Evolutionary conservation across 352 stramenopile genomes (phyloP).

Genomic region (Pythium myriotylum): DNA sequence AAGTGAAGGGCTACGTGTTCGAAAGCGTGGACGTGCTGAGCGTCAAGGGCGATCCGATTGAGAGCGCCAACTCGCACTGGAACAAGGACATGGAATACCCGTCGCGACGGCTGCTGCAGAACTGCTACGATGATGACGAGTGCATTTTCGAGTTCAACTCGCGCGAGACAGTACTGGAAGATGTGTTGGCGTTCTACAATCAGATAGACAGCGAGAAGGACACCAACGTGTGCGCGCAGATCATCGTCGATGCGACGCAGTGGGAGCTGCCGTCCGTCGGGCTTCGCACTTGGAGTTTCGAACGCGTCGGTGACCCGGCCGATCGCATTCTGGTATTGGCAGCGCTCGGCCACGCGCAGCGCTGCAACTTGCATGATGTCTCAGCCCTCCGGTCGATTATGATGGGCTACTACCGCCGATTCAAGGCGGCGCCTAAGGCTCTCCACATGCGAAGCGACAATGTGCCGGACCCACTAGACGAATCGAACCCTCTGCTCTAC

Average conservation of each 20-base stretch:
- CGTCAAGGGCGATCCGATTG: conserved; percentile 50
- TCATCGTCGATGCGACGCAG: not conserved
- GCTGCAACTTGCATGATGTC: conserved; percentile 13
- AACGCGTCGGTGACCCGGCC: not conserved
- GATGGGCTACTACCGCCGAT: conserved; percentile 60
- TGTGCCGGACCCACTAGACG: conserved; percentile 4
- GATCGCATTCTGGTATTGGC: not conserved
- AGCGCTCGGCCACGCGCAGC: not conserved
- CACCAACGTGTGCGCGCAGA: conserved; percentile 24
- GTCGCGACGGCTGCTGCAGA: conserved; percentile 51
- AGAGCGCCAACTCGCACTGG: conserved; percentile 75
- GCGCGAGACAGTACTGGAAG: conserved; percentile 9
- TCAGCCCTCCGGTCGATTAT: conserved; percentile 32
- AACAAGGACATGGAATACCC: conserved; percentile 73
- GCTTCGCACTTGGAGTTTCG: conserved; percentile 1
- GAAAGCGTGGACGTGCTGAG: conserved; percentile 26
- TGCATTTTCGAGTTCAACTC: conserved; percentile 64
- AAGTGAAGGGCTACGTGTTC: conserved; percentile 32
- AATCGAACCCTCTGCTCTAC: conserved; percentile 21
- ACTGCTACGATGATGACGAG: conserved; percentile 59
- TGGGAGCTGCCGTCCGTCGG: conserved; percentile 6
- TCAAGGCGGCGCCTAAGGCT: conserved; percentile 38
- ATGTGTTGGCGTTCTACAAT: conserved; percentile 9
- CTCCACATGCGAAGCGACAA: conserved; percentile 2
- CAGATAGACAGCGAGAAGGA: conserved; percentile 12